phyloP scores from a whole-genome alignment of 345 rosid species.

The Carallia brachiata region DNA sequence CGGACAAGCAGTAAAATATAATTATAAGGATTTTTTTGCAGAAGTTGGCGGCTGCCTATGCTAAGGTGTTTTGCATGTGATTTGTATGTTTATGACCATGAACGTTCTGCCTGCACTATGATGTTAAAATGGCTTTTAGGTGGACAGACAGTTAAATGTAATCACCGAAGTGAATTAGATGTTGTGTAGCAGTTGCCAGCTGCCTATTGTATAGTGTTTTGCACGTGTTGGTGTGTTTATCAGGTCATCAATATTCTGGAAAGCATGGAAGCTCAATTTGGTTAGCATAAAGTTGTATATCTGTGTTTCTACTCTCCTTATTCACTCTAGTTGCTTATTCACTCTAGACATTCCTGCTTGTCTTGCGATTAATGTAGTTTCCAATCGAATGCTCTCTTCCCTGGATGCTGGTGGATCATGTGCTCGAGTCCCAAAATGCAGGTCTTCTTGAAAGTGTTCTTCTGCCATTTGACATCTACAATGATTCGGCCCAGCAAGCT shows the following conservation, averaged over 20 bases:
- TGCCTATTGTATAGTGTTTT: background rate
- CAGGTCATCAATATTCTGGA: background rate
- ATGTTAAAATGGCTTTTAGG: background rate
- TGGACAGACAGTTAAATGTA: background rate
- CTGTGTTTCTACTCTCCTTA: background rate
- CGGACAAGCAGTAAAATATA: background rate
- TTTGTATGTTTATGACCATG: background rate
- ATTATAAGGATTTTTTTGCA: too few species aligned
- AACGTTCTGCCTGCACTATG: background rate
- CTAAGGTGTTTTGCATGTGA: background rate
- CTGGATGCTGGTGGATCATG: slow-evolving; percentile 95
- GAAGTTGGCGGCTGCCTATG: background rate
- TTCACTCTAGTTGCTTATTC: background rate
- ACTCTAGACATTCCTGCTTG: background rate
- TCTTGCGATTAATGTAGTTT: slow-evolving; percentile 48
- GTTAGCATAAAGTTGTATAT: background rate
- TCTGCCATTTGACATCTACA: slow-evolving; percentile 91
- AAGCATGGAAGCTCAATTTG: slow-evolving; percentile 6
- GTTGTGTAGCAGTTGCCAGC: background rate
- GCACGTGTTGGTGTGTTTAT: background rate
- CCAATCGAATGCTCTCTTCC: slow-evolving; percentile 99
- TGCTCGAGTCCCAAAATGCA: slow-evolving; percentile 72
- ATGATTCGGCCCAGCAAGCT: slow-evolving; percentile 99
- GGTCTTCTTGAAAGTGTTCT: slow-evolving; percentile 92
- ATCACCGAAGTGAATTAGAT: too few species aligned